Conservation (phyloP, 805 yeast species). For the Sugiyamaella valdiviana region DNA sequence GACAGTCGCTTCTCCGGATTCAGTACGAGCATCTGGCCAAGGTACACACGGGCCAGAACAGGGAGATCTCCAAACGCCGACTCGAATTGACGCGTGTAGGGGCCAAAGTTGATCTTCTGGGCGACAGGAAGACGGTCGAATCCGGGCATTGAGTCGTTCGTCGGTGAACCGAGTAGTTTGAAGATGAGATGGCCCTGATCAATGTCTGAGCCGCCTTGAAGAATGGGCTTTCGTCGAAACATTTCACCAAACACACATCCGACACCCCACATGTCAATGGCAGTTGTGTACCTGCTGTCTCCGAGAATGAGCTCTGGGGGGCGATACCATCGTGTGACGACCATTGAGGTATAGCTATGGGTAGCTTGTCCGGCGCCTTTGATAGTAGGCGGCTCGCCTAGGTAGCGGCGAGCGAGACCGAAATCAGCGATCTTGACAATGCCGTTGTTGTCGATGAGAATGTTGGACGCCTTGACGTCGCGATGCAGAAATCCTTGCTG, state of each 20-base stretch:
- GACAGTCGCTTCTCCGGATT: slow-evolving; percentile 72
- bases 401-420: slow-evolving; percentile 78
- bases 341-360: slow-evolving; percentile 52
- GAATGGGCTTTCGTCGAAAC: slow-evolving; percentile 71
- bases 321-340: slow-evolving; percentile 96
- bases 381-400: slow-evolving; percentile 52
- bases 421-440: slow-evolving; percentile 88
- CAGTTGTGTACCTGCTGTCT: slow-evolving; percentile 80
- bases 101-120: slow-evolving; percentile 18
- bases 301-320: slow-evolving; percentile 92
- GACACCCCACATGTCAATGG: slow-evolving; percentile 96
- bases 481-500: slow-evolving; percentile 59
- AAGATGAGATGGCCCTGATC: slow-evolving; percentile 85
- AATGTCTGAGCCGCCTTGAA: slow-evolving; percentile 77
- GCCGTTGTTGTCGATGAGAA: slow-evolving; percentile 71
- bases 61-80: slow-evolving; percentile 31
- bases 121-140: slow-evolving; percentile 50
- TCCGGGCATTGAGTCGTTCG: slow-evolving; percentile 53
- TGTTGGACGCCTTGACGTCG: slow-evolving; percentile 95
- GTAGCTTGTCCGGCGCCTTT: slow-evolving; percentile 40
- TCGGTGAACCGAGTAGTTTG: slow-evolving; percentile 75
- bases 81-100: slow-evolving; percentile 36
- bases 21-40: slow-evolving; percentile 56
- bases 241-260: slow-evolving; percentile 95
- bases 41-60: slow-evolving; percentile 32